Percentiles rank a stretch among this genome's conserved stretches.
These are phyloP conservation scores for Monosporascus sp. DNA, from an alignment of 2,329 filamentous ascomycete species.

Conservation along the genomic window DNA sequence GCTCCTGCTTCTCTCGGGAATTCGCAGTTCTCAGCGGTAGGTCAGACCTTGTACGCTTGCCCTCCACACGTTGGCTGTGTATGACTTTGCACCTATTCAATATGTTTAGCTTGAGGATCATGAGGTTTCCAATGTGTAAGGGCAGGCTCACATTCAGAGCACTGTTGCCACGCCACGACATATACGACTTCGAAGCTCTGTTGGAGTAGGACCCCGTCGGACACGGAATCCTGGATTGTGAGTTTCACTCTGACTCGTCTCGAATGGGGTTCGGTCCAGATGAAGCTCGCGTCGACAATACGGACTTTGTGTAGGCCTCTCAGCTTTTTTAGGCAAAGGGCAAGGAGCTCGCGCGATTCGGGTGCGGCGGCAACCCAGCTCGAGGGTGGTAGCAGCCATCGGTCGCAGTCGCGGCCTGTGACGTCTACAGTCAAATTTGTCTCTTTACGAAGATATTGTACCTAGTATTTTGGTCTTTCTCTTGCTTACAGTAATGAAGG, in stretches of 20 bases:
- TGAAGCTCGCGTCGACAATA: conserved; percentile 92
- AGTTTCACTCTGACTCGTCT: conserved; percentile 90
- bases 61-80: conserved; percentile 93
- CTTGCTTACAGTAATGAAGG: conserved; percentile 70
- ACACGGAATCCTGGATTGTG: conserved; percentile 72
- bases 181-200: conserved; percentile 95
- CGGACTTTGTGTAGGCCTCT: conserved; percentile 82
- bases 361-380: conserved; percentile 81
- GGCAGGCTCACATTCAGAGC: conserved; percentile 65
- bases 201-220: conserved; percentile 66
- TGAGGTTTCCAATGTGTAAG: neutral
- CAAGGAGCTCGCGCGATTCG: conserved; percentile 88
- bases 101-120: neutral
- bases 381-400: conserved; percentile 81
- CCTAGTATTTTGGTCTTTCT: neutral
- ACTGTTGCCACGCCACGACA: conserved; percentile 86
- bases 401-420: conserved; percentile 71
- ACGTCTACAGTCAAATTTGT: too few relatives aligned
- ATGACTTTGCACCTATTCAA: conserved; percentile 64
- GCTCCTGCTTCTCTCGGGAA: neutral
- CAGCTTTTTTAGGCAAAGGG: conserved; percentile 84
- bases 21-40: neutral
- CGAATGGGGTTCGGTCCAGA: conserved; percentile 98
- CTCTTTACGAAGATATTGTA: neutral
- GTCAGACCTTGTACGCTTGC: conserved; percentile 85